Evolutionary conservation across 2,329 filamentous ascomycete genomes (phyloP).

Genomic region (Sporothrix curviconia): DNA sequence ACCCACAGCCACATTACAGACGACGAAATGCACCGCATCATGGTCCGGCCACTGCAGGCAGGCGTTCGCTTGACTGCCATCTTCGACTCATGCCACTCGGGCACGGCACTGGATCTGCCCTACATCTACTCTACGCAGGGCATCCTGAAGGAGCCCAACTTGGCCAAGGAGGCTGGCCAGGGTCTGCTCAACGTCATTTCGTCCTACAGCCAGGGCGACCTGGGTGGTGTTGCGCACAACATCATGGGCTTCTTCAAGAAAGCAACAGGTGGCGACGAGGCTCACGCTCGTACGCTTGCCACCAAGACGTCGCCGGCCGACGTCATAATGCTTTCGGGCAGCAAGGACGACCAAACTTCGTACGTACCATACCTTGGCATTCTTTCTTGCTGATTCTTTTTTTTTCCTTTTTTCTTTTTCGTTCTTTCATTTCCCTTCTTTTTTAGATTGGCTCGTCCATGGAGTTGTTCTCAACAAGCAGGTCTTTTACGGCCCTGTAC

Average conservation of each 20-base stretch:
- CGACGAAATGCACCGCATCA: constrained; percentile 69
- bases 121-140: constrained; percentile 78
- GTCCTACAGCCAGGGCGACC: constrained; percentile 76
- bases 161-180: constrained; percentile 71
- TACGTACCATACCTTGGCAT: constrained; percentile 37
- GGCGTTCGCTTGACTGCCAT: constrained; percentile 82
- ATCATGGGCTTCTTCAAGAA: constrained; percentile 85
- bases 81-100: constrained; percentile 76
- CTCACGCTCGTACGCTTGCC: constrained; percentile 68
- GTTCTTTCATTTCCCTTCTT: too few relatives aligned
- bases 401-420: constrained; percentile 15
- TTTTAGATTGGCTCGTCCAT: constrained; percentile 17
- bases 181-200: constrained; percentile 66
- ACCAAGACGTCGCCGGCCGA: constrained; percentile 94
- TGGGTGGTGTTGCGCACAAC: constrained; percentile 71
- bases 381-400: background rate
- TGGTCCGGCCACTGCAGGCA: constrained; percentile 69
- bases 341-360: constrained; percentile 93
- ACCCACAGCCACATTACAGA: constrained; percentile 67
- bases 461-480: background rate
- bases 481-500: background rate
- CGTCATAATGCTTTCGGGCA: constrained; percentile 96
- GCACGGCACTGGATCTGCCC: constrained; percentile 68
- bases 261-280: constrained; percentile 66
- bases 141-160: constrained; percentile 72